Conservation (phyloP, 768 basidiomycete species). For the Cyclocybe cylindracea region DNA sequence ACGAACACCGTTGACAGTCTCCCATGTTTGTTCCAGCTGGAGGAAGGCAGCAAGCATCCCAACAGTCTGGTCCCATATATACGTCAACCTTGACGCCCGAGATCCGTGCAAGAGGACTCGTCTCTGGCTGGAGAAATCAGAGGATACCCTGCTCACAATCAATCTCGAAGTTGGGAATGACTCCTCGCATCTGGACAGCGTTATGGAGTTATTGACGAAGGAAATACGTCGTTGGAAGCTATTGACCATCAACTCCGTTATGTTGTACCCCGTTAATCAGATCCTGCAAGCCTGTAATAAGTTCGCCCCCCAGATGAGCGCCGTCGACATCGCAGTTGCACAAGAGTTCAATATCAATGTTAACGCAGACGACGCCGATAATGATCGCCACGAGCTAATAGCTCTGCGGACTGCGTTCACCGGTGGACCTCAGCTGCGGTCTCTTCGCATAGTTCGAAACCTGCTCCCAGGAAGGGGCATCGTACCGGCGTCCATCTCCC, state of each 20-base stretch:
- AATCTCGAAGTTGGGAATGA: conserved; percentile 39
- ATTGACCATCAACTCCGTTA: conserved; percentile 39
- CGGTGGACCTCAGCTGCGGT: conserved; percentile 34
- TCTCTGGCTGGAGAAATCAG: conserved; percentile 53
- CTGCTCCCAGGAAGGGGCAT: conserved; percentile 32
- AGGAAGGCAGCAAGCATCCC: conserved; percentile 51
- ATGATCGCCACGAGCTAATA: conserved; percentile 21
- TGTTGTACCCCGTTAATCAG: conserved; percentile 37
- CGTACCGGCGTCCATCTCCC: conserved; percentile 34
- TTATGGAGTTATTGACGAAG: conserved; percentile 41
- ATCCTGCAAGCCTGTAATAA: conserved; percentile 37
- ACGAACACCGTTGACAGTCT: conserved; percentile 52
- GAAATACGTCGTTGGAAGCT: conserved; percentile 45
- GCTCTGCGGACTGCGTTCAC: conserved; percentile 29
- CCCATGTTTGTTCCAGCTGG: conserved; percentile 64
- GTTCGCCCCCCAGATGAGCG: conserved; percentile 35
- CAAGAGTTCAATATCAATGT: conserved; percentile 30
- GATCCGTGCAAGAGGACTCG: conserved; percentile 42
- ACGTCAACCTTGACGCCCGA: conserved; percentile 47
- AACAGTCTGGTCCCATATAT: conserved; percentile 59
- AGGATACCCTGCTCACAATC: conserved; percentile 43
- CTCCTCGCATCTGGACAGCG: conserved; percentile 26
- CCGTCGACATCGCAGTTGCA: conserved; percentile 29
- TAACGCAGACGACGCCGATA: conserved; percentile 11
- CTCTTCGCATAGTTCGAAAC: conserved; percentile 33